A percentile compares a stretch with the other conserved stretches of the same genome.
Evolutionary conservation across 768 basidiomycete genomes (phyloP).

Genomic region (Mycena albidolilacea): DNA sequence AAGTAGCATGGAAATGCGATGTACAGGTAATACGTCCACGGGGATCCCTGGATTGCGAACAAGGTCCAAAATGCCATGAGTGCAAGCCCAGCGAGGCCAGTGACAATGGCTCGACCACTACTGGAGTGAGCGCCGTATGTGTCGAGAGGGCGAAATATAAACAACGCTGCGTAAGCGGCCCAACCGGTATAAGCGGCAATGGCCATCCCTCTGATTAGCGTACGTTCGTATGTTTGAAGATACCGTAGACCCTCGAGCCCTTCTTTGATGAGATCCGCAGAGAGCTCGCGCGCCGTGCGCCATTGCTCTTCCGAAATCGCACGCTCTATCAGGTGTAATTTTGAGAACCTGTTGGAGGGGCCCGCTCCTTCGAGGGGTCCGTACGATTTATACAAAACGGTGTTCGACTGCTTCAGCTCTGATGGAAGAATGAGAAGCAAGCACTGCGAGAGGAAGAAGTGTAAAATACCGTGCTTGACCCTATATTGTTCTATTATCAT

Average conservation of each 20-base stretch:
- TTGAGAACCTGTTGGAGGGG: constrained; percentile 48
- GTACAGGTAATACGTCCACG: constrained; percentile 84
- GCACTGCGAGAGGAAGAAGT: constrained; percentile 49
- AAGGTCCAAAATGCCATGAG: constrained; percentile 59
- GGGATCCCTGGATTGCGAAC: constrained; percentile 76
- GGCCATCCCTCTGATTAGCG: constrained; percentile 79
- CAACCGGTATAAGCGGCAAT: constrained; percentile 83
- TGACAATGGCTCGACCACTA: constrained; percentile 20
- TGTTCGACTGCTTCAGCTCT: constrained; percentile 75
- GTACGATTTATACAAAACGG: constrained; percentile 77
- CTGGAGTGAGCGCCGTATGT: neutral
- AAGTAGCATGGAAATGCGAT: constrained; percentile 83
- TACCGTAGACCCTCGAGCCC: constrained; percentile 79
- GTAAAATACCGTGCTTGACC: constrained; percentile 77
- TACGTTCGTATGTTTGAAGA: constrained; percentile 88
- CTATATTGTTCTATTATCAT: constrained; percentile 84
- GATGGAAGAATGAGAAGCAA: constrained; percentile 39
- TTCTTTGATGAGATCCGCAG: constrained; percentile 66
- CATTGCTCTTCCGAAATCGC: constrained; percentile 61
- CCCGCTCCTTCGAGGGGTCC: constrained; percentile 56
- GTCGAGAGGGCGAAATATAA: constrained; percentile 64
- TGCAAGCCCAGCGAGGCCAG: constrained; percentile 41
- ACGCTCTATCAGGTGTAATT: constrained; percentile 59
- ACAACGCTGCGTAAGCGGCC: constrained; percentile 76
- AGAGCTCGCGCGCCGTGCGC: constrained; percentile 63